Evolutionary conservation across 495 filamentous ascomycete genomes (phyloP), one percentile per base, ranked within the genome.

Genomic region (Talaromyces stipitatus): DNA sequence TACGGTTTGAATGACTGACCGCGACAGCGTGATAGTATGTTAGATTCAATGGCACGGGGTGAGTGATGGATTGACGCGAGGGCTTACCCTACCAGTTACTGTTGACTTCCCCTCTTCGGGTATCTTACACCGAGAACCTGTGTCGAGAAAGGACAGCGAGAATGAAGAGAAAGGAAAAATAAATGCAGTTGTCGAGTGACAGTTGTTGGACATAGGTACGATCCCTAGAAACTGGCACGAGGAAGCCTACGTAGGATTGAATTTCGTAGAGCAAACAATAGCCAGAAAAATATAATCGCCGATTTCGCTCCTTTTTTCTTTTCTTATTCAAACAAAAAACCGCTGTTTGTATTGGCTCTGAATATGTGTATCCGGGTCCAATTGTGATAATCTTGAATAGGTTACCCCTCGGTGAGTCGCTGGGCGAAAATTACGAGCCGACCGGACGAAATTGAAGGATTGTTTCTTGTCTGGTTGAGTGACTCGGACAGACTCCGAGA

Each of bases 71-170:
- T 41, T 41, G 36, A 48, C 24, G 45, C 45, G 45, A 48, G 45
- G 45, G 45, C 14, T 11, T 26, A 9, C 24, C 45, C 45, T 48
- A 41, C 36, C 36, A 41, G 36, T 48, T 20, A 20, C 45, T 23
- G n/a, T 48, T 48, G 18, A 41, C n/a, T 41, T 41, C 45, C 45
- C 45, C 45, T 48, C 45, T 48, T 48, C 45, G 45, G 45, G 45
- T 47, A 48, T 23, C 16, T 26, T 24, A 11, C 45, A 26, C 12
- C 20, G 18, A 48, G 45, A 24, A 26, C 24, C n/a, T n/a, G 45
- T 48, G 24, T 14, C 45, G 12, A 26, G 24, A 46, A 41, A 41
- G 9, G n/a, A 41, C 2, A 9, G 1, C 36, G 36, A 8, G 36
- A 16, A 16, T 14, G 36, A 41, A 16, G 36, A 14, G 18, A 36